Conservation (phyloP, 2,329 filamentous ascomycete genomes). For the Aspergillus uvarum region DNA sequence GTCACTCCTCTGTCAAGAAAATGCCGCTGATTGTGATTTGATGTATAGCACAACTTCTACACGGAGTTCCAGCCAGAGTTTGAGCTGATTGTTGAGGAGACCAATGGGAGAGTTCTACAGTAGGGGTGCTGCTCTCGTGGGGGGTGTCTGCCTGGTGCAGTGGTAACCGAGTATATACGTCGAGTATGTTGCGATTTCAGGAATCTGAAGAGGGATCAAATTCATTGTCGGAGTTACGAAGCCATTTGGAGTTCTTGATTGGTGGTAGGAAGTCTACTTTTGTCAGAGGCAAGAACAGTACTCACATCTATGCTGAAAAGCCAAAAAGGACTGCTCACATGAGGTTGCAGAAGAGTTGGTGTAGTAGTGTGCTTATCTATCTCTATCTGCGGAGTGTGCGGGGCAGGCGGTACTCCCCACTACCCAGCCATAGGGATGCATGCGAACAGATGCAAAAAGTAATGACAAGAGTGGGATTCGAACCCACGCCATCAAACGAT, state of each 20-base stretch:
- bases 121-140: conserved; percentile 1
- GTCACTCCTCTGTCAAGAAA: not conserved
- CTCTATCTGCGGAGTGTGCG: too few species aligned
- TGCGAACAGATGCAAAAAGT: not conserved
- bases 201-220: too few species aligned
- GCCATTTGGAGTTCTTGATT: not conserved
- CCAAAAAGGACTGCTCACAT: too few species aligned
- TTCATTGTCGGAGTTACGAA: too few species aligned
- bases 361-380: too few species aligned
- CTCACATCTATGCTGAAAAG: too few species aligned
- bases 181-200: too few species aligned
- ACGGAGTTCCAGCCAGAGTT: conserved; percentile 43
- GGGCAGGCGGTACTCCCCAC: too few species aligned
- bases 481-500: conserved; percentile 8
- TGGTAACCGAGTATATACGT: too few species aligned
- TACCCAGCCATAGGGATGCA: too few species aligned
- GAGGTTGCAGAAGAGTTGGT: too few species aligned
- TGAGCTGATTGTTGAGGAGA: conserved; percentile 40
- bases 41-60: conserved; percentile 39
- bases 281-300: too few species aligned
- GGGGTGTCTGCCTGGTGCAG: not conserved
- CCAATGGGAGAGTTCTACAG: conserved; percentile 34
- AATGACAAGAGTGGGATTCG: conserved; percentile 10
- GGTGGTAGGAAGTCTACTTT: not conserved
- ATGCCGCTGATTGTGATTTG: conserved; percentile 9